A percentile compares a stretch with the other conserved stretches of the same genome.
phyloP scores from a whole-genome alignment of 805 yeast genomes.

The Candida railenensis region DNA sequence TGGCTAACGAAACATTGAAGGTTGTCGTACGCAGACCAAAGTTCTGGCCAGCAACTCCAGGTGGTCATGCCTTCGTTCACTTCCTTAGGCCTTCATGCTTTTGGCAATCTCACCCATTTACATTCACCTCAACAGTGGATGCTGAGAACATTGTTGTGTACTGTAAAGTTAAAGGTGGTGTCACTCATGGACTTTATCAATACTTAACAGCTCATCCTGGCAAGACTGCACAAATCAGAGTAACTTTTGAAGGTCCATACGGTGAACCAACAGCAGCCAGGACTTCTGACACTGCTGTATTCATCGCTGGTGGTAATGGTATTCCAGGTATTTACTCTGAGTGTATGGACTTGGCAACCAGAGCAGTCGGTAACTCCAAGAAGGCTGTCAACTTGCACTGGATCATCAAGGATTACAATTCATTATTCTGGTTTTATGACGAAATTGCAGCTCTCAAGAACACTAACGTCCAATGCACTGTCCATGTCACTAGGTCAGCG shows the following conservation, averaged over 20 bases:
- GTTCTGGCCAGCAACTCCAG: conserved; percentile 56
- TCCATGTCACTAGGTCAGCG: conserved; percentile 16
- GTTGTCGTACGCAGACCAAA: conserved; percentile 51
- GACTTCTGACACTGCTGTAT: conserved; percentile 26
- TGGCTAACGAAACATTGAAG: conserved; percentile 47
- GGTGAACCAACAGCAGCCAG: conserved; percentile 34
- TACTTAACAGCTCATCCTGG: conserved; percentile 18
- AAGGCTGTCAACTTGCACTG: conserved; percentile 49
- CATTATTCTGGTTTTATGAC: conserved; percentile 43
- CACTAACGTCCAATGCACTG: conserved; percentile 13
- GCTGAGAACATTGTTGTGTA: conserved; percentile 25
- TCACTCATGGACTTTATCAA: conserved; percentile 22
- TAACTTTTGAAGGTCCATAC: conserved; percentile 39
- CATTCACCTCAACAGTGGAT: conserved; percentile 29
- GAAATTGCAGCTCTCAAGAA: conserved; percentile 24
- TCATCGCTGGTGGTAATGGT: conserved; percentile 42
- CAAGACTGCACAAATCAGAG: conserved; percentile 20
- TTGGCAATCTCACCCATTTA: conserved; percentile 73
- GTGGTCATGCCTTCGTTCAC: conserved; percentile 62
- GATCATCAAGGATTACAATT: conserved; percentile 51
- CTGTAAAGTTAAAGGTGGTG: conserved; percentile 34
- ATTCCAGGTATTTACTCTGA: conserved; percentile 42
- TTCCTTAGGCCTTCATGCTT: conserved; percentile 44
- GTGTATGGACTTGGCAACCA: conserved; percentile 18
- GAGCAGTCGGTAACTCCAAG: conserved; percentile 4